Evolutionary conservation across 2,329 filamentous ascomycete species (phyloP), one percentile per base, ranked within the genome.

Genomic region (Curvularia spicifera): DNA sequence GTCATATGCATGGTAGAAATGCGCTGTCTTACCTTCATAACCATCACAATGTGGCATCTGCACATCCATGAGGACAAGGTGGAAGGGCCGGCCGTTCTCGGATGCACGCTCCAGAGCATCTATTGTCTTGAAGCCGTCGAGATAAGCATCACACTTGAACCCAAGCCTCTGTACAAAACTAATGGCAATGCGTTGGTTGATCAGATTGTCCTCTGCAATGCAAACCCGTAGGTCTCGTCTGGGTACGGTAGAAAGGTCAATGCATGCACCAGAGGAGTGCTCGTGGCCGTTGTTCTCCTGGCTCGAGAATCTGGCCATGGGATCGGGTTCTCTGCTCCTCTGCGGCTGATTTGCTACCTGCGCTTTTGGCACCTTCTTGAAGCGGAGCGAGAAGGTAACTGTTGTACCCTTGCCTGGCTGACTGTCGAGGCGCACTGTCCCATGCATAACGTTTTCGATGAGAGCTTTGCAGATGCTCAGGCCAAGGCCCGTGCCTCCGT

Each of bases 1-100:
- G 29, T 7, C 31, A 13, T 12, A n/a, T 3, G 1, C 20, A 15
- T 9, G 8, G 18, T 37, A 29, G 1, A n/a, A 20, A 6, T n/a
- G 12, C 18, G 15, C 4, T 7, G 5, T 45, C 59, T 43, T 66
- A 72, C 71, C 71, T 76, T 96, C 91, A 73, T 97, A 97, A 5
- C 93, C 93, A 74, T 97, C 93, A 8, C 96, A 85, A 3, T 96
- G 87, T 0, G 93, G 93, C 93, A 97, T 97, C 78, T 97, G 93
- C 3, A 96, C 92, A 74, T 97, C 93, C 93, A 97, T 97, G 44
- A 97, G 84, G 40, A 96, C 89, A 31, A 97, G 84, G 70, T 97
- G 93, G 78, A 96, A 97, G 0, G 93, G 93, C 8, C 82, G 82
- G 1, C 89, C 89, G 61, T 91, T 89, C 44, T 80, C 82, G 3